Evolutionary conservation across 257 asterid genomes (phyloP).

Genomic region (Fraxinus americana): DNA sequence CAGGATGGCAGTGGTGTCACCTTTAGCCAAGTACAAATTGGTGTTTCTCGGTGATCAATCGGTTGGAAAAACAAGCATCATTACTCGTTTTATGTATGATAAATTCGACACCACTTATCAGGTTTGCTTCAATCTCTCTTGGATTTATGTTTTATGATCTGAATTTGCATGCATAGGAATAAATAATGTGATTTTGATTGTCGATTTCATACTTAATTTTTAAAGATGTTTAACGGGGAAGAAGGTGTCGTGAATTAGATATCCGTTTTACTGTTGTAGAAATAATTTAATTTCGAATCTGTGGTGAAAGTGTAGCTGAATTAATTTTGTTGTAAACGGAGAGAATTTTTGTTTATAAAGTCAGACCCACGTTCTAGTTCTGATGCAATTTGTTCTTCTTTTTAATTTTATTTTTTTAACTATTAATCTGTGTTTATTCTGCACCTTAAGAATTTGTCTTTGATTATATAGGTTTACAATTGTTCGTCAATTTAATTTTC

Average conservation of each 20-base stretch:
- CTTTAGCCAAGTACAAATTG: slow-evolving; percentile 7
- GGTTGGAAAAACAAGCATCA: slow-evolving; percentile 5
- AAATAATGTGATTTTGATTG: neutral
- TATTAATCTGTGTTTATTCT: neutral
- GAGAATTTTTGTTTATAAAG: neutral
- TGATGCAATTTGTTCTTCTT: neutral
- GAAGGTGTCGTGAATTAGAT: neutral
- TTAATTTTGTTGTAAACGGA: neutral
- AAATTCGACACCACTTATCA: slow-evolving; percentile 7
- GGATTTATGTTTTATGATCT: neutral
- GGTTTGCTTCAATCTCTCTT: neutral
- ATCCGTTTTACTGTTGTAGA: neutral
- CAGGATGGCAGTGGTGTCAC: slow-evolving; percentile 2
- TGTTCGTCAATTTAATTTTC: neutral
- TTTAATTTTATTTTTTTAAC: too few species aligned
- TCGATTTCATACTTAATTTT: neutral
- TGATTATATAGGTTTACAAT: neutral
- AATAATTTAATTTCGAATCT: neutral
- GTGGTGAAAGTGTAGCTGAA: neutral
- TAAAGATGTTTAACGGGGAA: neutral
- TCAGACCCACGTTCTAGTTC: neutral
- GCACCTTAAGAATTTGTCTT: neutral
- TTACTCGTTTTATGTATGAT: slow-evolving; percentile 4
- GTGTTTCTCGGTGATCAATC: slow-evolving; percentile 9
- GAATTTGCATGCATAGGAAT: neutral